Conservation (phyloP, 2,329 filamentous ascomycete species). For the Cladophialophora bantiana region DNA sequence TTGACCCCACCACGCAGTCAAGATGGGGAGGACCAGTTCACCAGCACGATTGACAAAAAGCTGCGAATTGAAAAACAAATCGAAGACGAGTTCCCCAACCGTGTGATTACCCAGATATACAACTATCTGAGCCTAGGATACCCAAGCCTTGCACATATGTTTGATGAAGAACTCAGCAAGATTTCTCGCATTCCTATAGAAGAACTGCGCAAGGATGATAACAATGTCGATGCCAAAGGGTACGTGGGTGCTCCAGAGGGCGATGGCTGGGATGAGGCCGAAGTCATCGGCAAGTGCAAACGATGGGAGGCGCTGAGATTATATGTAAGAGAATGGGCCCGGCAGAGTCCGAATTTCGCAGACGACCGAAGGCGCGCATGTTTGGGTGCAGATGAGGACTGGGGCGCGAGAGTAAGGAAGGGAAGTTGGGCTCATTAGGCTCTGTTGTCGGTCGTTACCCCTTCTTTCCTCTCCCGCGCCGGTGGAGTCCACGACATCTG, state of each 20-base stretch:
- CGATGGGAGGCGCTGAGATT: conserved; percentile 83
- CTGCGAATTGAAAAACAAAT: conserved; percentile 54
- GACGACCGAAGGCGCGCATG: conserved; percentile 44
- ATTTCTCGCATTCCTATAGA: conserved; percentile 74
- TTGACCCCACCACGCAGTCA: conserved; percentile 57
- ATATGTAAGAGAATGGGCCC: conserved; percentile 89
- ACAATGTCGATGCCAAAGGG: conserved; percentile 69
- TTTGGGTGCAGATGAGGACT: conserved; percentile 33
- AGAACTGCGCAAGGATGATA: conserved; percentile 76
- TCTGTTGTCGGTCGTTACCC: neutral
- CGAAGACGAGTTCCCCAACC: conserved; percentile 75
- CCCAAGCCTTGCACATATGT: conserved; percentile 80
- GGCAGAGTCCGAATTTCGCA: conserved; percentile 78
- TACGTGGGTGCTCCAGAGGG: conserved; percentile 66
- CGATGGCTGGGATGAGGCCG: conserved; percentile 53
- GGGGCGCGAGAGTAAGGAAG: conserved; percentile 36
- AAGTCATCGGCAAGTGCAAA: conserved; percentile 61
- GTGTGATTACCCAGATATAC: conserved; percentile 93
- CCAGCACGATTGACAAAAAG: conserved; percentile 43
- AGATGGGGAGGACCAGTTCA: conserved; percentile 52
- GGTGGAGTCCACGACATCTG: too few relatives aligned
- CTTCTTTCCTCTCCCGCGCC: too few relatives aligned
- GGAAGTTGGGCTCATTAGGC: conserved; percentile 39
- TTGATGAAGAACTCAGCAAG: conserved; percentile 83
- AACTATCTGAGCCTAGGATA: conserved; percentile 96